Percentiles rank a stretch among this genome's conserved stretches.
These are phyloP conservation scores for Tylopilus rubrobrunneus DNA, from an alignment of 768 basidiomycete species.

Conservation along the genomic window DNA sequence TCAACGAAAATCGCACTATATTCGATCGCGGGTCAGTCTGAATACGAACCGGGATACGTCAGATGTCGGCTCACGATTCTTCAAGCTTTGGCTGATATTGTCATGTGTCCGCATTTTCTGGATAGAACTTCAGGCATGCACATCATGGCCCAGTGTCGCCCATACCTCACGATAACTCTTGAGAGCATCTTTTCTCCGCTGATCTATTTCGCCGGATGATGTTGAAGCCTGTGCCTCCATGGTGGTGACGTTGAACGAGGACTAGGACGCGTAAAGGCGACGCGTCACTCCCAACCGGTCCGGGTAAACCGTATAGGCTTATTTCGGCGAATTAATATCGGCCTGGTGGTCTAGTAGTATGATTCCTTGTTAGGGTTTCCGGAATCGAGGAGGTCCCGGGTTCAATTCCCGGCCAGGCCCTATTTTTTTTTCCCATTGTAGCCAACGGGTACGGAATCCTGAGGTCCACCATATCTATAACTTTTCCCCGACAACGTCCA, in stretches of 20 bases:
- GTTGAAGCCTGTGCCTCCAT: constrained; percentile 39
- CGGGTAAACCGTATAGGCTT: neutral
- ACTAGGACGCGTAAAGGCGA: constrained; percentile 15
- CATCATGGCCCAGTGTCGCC: neutral
- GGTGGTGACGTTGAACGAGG: constrained; percentile 8
- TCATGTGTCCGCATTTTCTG: constrained; percentile 97
- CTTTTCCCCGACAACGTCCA: neutral
- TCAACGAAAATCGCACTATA: constrained; percentile 86
- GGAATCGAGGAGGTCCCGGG: constrained; percentile 56
- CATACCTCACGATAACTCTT: constrained; percentile 73
- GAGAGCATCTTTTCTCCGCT: constrained; percentile 68
- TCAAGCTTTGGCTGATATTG: constrained; percentile 78
- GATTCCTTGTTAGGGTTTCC: constrained; percentile 48
- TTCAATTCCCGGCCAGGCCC: constrained; percentile 59
- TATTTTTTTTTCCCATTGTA: neutral
- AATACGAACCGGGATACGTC: neutral
- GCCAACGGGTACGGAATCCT: no score
- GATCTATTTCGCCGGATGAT: constrained; percentile 61
- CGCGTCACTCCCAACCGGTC: constrained; percentile 20
- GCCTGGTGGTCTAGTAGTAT: constrained; percentile 55
- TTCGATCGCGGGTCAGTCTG: neutral
- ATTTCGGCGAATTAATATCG: neutral
- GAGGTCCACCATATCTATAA: no score
- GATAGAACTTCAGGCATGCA: constrained; percentile 3
- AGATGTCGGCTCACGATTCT: constrained; percentile 64